Conservation (phyloP, 768 basidiomycete species). For the Phanerochaete sordida region DNA sequence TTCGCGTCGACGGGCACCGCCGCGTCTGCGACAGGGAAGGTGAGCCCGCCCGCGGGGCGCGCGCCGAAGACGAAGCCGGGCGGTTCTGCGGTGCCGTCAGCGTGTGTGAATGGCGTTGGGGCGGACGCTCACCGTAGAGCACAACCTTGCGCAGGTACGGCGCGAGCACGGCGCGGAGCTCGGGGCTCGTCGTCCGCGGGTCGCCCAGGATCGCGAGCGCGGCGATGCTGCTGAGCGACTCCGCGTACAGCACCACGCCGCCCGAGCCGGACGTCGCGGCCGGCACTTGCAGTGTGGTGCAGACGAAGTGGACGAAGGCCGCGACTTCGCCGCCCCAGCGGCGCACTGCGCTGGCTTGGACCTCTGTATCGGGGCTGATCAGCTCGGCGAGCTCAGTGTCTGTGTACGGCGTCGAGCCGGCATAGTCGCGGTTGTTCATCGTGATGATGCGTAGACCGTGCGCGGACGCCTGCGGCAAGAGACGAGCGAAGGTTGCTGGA, state of each 20-base stretch:
- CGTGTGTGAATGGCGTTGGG: neutral
- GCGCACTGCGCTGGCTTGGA: constrained; percentile 25
- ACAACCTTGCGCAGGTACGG: constrained; percentile 5
- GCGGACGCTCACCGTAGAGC: constrained; percentile 7
- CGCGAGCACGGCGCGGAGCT: neutral
- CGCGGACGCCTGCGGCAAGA: constrained; percentile 22
- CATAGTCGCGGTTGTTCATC: constrained; percentile 33
- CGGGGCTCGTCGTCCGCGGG: neutral
- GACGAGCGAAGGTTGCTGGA: constrained; percentile 27
- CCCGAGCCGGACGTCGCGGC: neutral
- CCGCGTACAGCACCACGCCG: neutral
- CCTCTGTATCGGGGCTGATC: constrained; percentile 18
- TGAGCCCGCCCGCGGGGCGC: neutral
- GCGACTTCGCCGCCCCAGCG: constrained; percentile 31
- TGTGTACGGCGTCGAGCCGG: constrained; percentile 33
- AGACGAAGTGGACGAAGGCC: constrained; percentile 31
- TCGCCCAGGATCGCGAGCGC: constrained; percentile 3
- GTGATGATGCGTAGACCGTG: constrained; percentile 33
- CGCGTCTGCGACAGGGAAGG: neutral
- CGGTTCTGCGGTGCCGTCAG: neutral
- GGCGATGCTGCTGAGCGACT: constrained; percentile 3
- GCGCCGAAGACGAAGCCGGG: neutral
- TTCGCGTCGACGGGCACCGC: neutral
- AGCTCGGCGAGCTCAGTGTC: constrained; percentile 22
- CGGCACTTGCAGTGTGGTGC: constrained; percentile 26